Evolutionary conservation across 2,329 filamentous ascomycete species (phyloP).

Genomic region (Cladosporium sp.): DNA sequence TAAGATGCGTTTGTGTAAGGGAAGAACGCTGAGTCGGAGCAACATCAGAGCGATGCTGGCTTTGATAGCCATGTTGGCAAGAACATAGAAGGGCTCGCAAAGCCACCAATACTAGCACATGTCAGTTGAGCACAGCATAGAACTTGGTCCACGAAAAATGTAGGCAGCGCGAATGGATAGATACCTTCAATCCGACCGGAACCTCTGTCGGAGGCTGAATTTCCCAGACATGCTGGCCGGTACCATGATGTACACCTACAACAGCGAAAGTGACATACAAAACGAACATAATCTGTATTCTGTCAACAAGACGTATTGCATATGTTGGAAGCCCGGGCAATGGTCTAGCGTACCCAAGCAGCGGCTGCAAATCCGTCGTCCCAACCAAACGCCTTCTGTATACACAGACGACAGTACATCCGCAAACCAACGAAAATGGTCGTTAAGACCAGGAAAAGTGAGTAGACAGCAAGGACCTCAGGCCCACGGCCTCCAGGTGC

Average conservation of each 20-base stretch:
- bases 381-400: slow-evolving; percentile 13
- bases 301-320: background rate
- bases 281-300: slow-evolving; percentile 12
- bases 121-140: background rate
- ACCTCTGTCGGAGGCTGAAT: slow-evolving; percentile 14
- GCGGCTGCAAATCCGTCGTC: slow-evolving; percentile 11
- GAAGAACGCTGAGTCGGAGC: slow-evolving; percentile 14
- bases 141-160: background rate
- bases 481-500: slow-evolving; percentile 12
- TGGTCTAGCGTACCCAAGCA: slow-evolving; percentile 4
- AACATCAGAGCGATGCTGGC: slow-evolving; percentile 19
- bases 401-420: slow-evolving; percentile 13
- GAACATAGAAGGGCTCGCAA: slow-evolving; percentile 21
- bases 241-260: slow-evolving; percentile 14
- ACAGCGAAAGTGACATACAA: slow-evolving; percentile 13
- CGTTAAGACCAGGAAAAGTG: slow-evolving; percentile 14
- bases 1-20: slow-evolving; percentile 10
- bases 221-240: slow-evolving; percentile 14
- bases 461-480: slow-evolving; percentile 13
- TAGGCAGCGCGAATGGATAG: background rate
- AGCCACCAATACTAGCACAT: slow-evolving; percentile 33
- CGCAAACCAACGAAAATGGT: slow-evolving; percentile 13
- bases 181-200: slow-evolving; percentile 13
- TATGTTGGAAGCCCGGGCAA: no score
- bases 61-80: slow-evolving; percentile 21